Conservation (phyloP, 345 rosid genomes). For the Nasturtium officinale region DNA sequence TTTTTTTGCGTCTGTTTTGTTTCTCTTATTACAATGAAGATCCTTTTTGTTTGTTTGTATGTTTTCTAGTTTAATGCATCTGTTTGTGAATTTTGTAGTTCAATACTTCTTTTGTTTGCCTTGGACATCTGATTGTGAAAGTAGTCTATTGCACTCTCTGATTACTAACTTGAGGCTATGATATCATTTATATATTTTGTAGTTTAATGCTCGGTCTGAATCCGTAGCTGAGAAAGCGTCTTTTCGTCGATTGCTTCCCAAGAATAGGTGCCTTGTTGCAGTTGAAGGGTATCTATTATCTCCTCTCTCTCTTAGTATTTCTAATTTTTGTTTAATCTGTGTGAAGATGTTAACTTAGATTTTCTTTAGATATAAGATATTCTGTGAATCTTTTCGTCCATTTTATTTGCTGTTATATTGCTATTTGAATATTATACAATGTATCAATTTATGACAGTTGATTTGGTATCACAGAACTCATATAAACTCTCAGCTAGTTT, state of each 20-base stretch:
- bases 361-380: background rate
- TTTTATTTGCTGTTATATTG: background rate
- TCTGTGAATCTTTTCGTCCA: background rate
- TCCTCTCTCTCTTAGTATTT: background rate
- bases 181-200: conserved; percentile 16
- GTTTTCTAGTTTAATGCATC: no score
- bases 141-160: background rate
- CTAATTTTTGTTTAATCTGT: background rate
- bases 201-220: conserved; percentile 98
- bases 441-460: background rate
- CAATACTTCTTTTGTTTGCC: no score
- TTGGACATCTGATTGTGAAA: no score
- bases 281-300: conserved; percentile 73
- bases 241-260: conserved; percentile 84
- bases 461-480: background rate
- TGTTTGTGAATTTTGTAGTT: no score
- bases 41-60: no score
- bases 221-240: conserved; percentile 79
- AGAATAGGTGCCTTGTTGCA: conserved; percentile 71
- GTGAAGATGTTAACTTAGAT: background rate
- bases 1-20: background rate
- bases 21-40: background rate
- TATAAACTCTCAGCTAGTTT: background rate
- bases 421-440: background rate
- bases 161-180: background rate